Conservation (phyloP, 192 early-diverging fungal species). For the Lunasporangiospora selenospora region DNA sequence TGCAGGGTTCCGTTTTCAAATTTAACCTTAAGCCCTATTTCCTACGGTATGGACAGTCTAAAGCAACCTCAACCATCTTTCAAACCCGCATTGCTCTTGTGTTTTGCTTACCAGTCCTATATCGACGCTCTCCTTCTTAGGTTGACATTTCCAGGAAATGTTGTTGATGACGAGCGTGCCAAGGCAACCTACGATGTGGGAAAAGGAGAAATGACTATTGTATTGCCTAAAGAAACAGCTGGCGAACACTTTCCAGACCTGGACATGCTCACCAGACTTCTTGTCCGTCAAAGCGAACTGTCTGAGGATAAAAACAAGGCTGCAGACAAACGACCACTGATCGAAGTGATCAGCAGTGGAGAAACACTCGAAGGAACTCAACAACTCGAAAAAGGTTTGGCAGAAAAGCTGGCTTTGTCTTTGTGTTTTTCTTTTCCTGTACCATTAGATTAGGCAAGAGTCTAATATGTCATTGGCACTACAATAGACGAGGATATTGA, state of each 20-base stretch:
- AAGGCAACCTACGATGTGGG: constrained; percentile 82
- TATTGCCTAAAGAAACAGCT: constrained; percentile 78
- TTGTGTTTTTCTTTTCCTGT: background rate
- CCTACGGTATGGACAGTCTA: constrained; percentile 60
- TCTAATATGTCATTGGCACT: constrained; percentile 1
- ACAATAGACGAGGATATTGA: constrained; percentile 70
- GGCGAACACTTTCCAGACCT: constrained; percentile 89
- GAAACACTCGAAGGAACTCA: constrained; percentile 24
- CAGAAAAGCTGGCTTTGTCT: constrained; percentile 6
- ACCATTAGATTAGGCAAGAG: background rate
- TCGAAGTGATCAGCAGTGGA: constrained; percentile 65
- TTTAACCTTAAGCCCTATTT: constrained; percentile 94
- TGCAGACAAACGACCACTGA: constrained; percentile 59
- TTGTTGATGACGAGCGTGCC: constrained; percentile 88
- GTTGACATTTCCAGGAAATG: constrained; percentile 78
- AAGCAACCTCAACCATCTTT: background rate
- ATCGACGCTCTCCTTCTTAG: constrained; percentile 30
- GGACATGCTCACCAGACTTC: constrained; percentile 87
- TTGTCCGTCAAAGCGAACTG: constrained; percentile 63
- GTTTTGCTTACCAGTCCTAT: background rate
- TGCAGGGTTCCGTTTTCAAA: constrained; percentile 83
- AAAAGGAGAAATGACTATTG: constrained; percentile 72
- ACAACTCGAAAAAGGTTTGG: constrained; percentile 36
- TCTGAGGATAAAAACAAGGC: constrained; percentile 16
- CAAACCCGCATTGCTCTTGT: background rate